Conservation (phyloP, 345 rosid genomes). For the Acer campestre region DNA sequence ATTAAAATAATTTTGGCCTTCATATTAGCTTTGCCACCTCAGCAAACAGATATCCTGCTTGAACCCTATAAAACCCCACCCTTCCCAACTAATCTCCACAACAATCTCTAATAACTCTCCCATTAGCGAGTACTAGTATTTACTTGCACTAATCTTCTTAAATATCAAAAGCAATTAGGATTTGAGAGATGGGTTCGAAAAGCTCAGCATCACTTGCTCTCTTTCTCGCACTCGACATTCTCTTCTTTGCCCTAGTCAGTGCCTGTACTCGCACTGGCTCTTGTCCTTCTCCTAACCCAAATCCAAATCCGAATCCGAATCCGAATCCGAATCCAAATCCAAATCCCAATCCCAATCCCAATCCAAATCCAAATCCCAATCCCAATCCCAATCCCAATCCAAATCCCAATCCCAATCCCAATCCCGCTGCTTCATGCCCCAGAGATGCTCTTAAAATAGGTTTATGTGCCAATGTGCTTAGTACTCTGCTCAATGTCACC, state of each 20-base stretch:
- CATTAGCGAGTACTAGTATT: conserved; percentile 14
- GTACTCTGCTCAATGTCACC: conserved; percentile 37
- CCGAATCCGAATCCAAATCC: conserved; percentile 35
- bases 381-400: conserved; percentile 39
- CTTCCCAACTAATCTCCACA: conserved; percentile 15
- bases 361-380: conserved; percentile 32
- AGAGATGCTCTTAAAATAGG: conserved; percentile 48
- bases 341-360: conserved; percentile 34
- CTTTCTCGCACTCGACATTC: conserved; percentile 49
- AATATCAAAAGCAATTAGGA: neutral
- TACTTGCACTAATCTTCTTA: neutral
- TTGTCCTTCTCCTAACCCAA: conserved; percentile 48
- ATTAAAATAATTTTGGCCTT: too few species aligned
- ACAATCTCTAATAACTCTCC: conserved; percentile 14
- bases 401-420: conserved; percentile 34
- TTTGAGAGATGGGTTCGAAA: conserved; percentile 49
- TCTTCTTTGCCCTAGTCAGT: conserved; percentile 45
- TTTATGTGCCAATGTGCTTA: conserved; percentile 44
- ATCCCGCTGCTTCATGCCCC: conserved; percentile 40
- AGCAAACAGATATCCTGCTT: conserved; percentile 10
- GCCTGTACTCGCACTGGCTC: conserved; percentile 31
- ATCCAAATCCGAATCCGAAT: conserved; percentile 30
- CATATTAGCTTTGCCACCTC: too few species aligned
- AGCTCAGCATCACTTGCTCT: conserved; percentile 46
- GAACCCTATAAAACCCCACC: conserved; percentile 49